Base-by-base conservation (phyloP, 2,329 filamentous ascomycete species). In the Trichoderma koningiopsis region DNA sequence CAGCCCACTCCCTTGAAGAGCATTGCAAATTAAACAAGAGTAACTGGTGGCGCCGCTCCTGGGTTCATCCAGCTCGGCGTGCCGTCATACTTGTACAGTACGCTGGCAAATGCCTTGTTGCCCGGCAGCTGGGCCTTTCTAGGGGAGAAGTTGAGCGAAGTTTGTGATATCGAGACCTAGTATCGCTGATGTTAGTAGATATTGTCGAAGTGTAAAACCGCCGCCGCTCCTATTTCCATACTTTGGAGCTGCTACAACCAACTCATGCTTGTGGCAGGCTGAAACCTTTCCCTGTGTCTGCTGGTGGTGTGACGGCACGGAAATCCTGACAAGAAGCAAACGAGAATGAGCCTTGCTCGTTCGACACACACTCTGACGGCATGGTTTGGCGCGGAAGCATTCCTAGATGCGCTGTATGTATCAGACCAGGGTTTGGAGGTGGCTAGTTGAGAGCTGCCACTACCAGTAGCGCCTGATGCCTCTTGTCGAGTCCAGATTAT, bases 261-360 rank as follows among this genome's bases (percentile, higher is more conserved):
- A 24, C 55, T 58, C 63, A 59, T 59, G 53, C 33, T 31, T 37
- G 64, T 52, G n/a, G 13, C 53, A 67, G 53, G 40, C n/a, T 40
- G 53, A 66, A 53, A 66, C 63, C 27, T 24, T 35, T 58, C 57
- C 22, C 29, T 33, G 24, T n/a, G 31, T 56, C 52, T 43, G 31
- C 29, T 27, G 37, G 37, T 66, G 62, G 62, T 57, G 62, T 66
- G 62, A 57, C 62, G 47, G 55, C 55, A 29, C 53, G 53, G 53
- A 8, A 29, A 56, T 56, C 53, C 27, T 31, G 53, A 19, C 53
- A 27, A 22, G 35, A 65, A 57, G 29, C 27, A 47, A 24, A 47
- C 27, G 27, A 47, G 27, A 16, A 29, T 43, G 37, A 56, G 37
- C 37, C 52, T 56, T 19, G 27, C 27, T 55, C 52, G 52, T 31